Conservation (phyloP, 257 asterid species). For the Leptodermis oblonga region DNA sequence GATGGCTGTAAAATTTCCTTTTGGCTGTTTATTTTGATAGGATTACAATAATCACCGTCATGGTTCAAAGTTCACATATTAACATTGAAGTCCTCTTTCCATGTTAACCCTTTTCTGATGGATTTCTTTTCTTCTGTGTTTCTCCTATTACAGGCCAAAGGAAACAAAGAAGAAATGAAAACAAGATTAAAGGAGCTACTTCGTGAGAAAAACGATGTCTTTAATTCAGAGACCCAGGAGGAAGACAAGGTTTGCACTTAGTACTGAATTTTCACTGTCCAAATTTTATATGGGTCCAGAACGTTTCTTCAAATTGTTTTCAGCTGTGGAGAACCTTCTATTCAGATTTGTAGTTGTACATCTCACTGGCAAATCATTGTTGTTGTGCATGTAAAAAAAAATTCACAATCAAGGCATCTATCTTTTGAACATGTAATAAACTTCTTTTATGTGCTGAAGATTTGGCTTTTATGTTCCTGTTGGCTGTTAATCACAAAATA, state of each 20-base stretch:
- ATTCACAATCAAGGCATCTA: neutral
- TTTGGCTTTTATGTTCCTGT: slow-evolving; percentile 5
- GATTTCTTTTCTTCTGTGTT: neutral
- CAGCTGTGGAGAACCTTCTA: neutral
- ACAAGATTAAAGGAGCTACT: slow-evolving; percentile 67
- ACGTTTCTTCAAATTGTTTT: neutral
- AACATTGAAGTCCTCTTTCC: neutral
- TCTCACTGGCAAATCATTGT: neutral
- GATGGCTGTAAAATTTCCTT: slow-evolving; percentile 14
- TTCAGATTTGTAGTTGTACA: neutral
- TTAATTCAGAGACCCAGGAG: slow-evolving; percentile 62
- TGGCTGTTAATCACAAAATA: neutral
- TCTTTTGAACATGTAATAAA: neutral
- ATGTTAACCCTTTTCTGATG: neutral
- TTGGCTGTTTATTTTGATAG: neutral
- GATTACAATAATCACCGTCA: neutral
- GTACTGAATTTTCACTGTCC: slow-evolving; percentile 10
- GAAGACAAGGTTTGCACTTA: slow-evolving; percentile 70
- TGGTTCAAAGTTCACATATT: neutral
- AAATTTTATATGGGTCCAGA: slow-evolving; percentile 3
- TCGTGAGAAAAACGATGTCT: slow-evolving; percentile 77
- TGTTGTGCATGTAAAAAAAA: neutral
- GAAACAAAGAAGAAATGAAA: slow-evolving; percentile 80
- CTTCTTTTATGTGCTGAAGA: neutral
- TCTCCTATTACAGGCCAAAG: slow-evolving; percentile 39